Base-by-base conservation (phyloP, 2,329 filamentous ascomycete species). In the Amauroascus niger region DNA sequence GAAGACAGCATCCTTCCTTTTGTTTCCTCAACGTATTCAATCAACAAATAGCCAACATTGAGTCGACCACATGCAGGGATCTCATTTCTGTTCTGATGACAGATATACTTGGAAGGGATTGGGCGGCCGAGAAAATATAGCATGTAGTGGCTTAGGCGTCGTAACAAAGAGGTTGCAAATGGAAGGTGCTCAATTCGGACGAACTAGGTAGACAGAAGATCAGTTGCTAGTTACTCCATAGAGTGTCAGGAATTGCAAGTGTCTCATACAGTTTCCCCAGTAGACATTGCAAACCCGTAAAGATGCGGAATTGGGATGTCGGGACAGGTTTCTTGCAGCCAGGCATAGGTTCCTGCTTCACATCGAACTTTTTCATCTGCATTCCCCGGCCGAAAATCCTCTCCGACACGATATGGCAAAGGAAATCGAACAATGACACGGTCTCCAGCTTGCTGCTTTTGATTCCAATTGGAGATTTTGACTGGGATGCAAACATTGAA, bases 1-100 rank as follows among this genome's bases (percentile, higher is more conserved):
- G 57, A 55, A 7, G 62, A 64, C 32, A 64, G 62, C 62, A 64
- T 62, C 14, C 30, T 45, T 2, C 57, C 59, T 37, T 49, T 20
- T 16, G 52, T 32, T 39, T 51, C 24, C 13, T 62, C 59, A 22
- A 64, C 58, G 16, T 59, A 61, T 18, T 62, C 59, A 9, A 63
- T 56, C 22, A 64, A 20, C 1, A 63, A 20, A 52, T 64, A 64
- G 6, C 56, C 57, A 9, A 22, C 26, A 9, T 49, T n/a, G n/a
- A n/a, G n/a, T n/a, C n/a, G n/a, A n/a, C n/a, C n/a, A n/a, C n/a
- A n/a, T n/a, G n/a, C n/a, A n/a, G n/a, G n/a, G n/a, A n/a, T n/a
- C n/a, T n/a, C n/a, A n/a, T n/a, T n/a, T n/a, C 13, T 40, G 16
- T 24, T 6, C 46, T 18, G 46, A 39, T 49, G 46, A 16, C 16